phyloP scores from a whole-genome alignment of 2,329 filamentous ascomycete genomes.

The Botrytis aclada region DNA sequence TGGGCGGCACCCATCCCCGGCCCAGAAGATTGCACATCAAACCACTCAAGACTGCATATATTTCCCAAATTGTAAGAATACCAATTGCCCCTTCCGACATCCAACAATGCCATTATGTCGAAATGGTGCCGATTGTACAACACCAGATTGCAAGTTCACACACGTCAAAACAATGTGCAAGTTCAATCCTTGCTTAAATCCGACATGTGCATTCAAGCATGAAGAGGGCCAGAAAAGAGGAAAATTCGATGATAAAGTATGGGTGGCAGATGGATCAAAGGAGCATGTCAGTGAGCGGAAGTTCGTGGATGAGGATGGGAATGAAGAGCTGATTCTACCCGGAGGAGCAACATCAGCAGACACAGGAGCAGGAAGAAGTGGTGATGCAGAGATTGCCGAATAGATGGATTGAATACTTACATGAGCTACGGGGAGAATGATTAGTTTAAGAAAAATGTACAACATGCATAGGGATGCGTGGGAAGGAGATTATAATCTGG shows the following conservation, averaged over 20 bases:
- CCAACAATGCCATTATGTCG: constrained; percentile 82
- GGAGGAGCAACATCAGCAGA: constrained; percentile 21
- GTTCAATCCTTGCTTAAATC: constrained; percentile 87
- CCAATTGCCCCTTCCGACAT: constrained; percentile 84
- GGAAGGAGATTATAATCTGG: constrained; percentile 19
- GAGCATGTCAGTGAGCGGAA: constrained; percentile 83
- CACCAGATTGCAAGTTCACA: constrained; percentile 81
- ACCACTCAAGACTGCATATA: constrained; percentile 85
- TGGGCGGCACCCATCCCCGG: constrained; percentile 87
- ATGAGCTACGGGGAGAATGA: not conserved
- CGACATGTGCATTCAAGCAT: constrained; percentile 85
- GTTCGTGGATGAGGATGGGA: constrained; percentile 69
- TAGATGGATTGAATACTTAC: constrained; percentile 22
- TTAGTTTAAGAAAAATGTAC: constrained; percentile 26
- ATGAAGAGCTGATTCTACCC: constrained; percentile 50
- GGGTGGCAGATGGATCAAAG: constrained; percentile 62
- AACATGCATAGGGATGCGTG: constrained; percentile 20
- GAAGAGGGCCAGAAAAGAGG: constrained; percentile 83
- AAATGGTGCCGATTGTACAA: constrained; percentile 85
- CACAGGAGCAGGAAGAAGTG: constrained; percentile 19
- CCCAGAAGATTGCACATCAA: constrained; percentile 73
- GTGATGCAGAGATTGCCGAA: constrained; percentile 29
- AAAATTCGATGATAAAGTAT: constrained; percentile 83
- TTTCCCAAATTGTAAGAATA: constrained; percentile 87
- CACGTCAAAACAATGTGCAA: constrained; percentile 83